phyloP scores from a whole-genome alignment of 768 basidiomycete species.

The Boletus subcaerulescens region DNA sequence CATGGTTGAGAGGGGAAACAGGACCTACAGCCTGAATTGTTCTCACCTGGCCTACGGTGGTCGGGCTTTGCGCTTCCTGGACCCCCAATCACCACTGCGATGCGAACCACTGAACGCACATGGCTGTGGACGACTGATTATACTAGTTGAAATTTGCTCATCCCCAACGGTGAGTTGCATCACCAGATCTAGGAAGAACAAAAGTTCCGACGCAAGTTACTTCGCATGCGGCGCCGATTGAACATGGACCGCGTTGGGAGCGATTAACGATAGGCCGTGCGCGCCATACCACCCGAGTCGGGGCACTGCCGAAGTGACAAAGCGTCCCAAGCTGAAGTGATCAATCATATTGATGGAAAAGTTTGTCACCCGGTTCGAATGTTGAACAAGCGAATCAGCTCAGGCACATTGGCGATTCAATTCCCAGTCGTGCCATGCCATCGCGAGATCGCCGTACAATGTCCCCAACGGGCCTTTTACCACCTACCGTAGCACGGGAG shows the following conservation, averaged over 20 bases:
- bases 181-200: neutral
- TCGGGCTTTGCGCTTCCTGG: no score
- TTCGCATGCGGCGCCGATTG: constrained; percentile 7
- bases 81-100: neutral
- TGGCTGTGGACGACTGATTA: neutral
- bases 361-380: neutral
- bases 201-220: neutral
- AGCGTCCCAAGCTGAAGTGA: neutral
- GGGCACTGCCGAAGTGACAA: constrained; percentile 6
- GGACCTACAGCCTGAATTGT: no score
- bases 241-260: neutral
- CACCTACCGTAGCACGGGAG: no score
- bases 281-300: neutral
- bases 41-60: no score
- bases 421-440: no score
- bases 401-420: no score
- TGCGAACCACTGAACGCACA: neutral
- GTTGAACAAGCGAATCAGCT: neutral
- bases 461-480: no score
- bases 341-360: no score
- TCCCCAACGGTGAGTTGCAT: neutral
- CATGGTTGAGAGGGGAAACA: no score
- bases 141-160: neutral
- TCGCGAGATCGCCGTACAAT: no score
- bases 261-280: neutral